Evolutionary conservation across 164 flowering plant species (phyloP), one percentile per base, ranked within the genome.

Genomic region (Dillenia suffruticosa): DNA sequence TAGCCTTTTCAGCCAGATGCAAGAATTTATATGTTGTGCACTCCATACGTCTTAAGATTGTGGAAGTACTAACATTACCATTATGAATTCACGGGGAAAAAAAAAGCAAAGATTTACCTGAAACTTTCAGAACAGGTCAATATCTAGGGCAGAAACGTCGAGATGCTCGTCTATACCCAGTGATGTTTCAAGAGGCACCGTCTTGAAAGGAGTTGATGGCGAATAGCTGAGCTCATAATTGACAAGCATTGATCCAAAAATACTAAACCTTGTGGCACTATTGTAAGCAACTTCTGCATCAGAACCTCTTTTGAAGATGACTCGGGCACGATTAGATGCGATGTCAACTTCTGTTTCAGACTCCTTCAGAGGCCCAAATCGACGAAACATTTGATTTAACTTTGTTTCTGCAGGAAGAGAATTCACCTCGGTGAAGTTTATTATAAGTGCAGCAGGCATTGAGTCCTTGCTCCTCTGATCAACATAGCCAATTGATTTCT

Each of bases 281-380:
- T 90, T 88, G 70, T 85, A 90, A 56, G 98, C 98, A 46, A 71
- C 71, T 77, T 90, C 96, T 60, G 98, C 96, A 76, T 92, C 92
- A 32, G 69, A 57, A 13, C 71, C 70, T 55, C 71, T 83, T 70
- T 73, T 70, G 72, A 92, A 92, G 22, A 92, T 81, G 57, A 90
- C 96, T 63, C 75, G 82, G 14, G 90, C 96, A 47, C 86, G 78
- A 17, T 46, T 82, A 45, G 74, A 76, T 60, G 88, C 79, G 70
- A 67, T 77, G 65, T 80, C 51, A 46, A 91, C 75, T 73, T 84
- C 80, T 16, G 96, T 87, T 68, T 81, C 80, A 9, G 86, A 80
- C 68, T 81, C 92, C 24, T 68, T 64, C 74, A 92, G 51, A 51
- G 89, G 70, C 12, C 92, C 93, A 70, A 72, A 87, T 10, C 75